Percentiles rank a stretch among this genome's conserved stretches.
Evolutionary conservation across 2,329 filamentous ascomycete genomes (phyloP).

Genomic region (Paecilomyces variotii): DNA sequence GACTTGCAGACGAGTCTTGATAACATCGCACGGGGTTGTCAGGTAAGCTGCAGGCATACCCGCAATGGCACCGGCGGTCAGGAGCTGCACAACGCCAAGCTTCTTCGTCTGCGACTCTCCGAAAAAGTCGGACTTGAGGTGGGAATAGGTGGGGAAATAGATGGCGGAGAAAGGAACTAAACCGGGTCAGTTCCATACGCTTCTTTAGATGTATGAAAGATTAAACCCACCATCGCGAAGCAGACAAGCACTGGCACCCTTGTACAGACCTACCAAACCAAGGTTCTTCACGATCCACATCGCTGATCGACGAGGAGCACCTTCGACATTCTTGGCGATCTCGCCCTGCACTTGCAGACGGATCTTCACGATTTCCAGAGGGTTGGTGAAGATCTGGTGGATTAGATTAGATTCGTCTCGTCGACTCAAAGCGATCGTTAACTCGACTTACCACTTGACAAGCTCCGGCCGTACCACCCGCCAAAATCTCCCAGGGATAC

Average conservation of each 20-base stretch:
- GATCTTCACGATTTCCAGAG: conserved; percentile 98
- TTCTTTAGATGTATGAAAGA: conserved; percentile 10
- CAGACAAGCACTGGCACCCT: conserved; percentile 88
- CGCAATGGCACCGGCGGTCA: conserved; percentile 89
- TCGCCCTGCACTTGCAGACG: conserved; percentile 96
- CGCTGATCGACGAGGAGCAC: conserved; percentile 77
- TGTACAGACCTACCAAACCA: conserved; percentile 90
- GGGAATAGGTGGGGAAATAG: conserved; percentile 95
- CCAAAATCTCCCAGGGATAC: conserved; percentile 65
- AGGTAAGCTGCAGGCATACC: conserved; percentile 90
- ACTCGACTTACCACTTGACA: conserved; percentile 80
- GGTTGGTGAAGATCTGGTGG: conserved; percentile 82
- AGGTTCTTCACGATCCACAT: conserved; percentile 98
- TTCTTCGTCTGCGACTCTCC: conserved; percentile 82
- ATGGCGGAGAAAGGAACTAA: conserved; percentile 91
- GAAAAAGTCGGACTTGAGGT: conserved; percentile 89
- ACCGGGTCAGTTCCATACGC: conserved; percentile 10
- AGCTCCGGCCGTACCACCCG: conserved; percentile 80
- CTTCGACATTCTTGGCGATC: conserved; percentile 77
- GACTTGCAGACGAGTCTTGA: conserved; percentile 97
- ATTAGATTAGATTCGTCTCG: conserved; percentile 7
- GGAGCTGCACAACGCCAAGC: conserved; percentile 80
- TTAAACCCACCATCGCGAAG: conserved; percentile 61
- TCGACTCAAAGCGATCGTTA: conserved; percentile 5
- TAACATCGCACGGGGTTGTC: conserved; percentile 95